Percentiles rank a stretch among this genome's conserved stretches.
Conservation (phyloP, 148 eudicot species). For the Arbutus unedo region DNA sequence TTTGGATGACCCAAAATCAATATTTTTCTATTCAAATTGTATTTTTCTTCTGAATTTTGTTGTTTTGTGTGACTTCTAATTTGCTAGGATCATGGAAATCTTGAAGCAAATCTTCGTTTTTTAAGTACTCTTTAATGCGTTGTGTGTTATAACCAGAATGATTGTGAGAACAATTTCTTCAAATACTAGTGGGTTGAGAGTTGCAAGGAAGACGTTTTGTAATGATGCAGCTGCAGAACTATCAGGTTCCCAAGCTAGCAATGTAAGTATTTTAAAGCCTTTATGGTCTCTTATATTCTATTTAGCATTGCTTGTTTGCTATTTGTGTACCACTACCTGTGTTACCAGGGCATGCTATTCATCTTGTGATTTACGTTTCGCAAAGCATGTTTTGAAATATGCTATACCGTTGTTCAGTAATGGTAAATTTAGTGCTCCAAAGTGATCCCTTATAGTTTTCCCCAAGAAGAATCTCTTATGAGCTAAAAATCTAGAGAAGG, state of each 20-base stretch:
- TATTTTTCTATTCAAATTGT: neutral
- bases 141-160: conserved; percentile 19
- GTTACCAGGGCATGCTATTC: neutral
- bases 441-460: neutral
- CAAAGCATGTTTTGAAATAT: neutral
- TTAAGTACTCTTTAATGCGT: neutral
- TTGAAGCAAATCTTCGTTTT: neutral
- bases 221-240: conserved; percentile 21
- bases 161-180: conserved; percentile 18
- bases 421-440: neutral
- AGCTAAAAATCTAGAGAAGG: neutral
- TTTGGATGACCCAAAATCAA: neutral
- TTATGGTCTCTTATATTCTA: neutral
- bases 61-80: neutral
- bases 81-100: neutral
- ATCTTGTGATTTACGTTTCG: neutral
- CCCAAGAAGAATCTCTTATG: neutral
- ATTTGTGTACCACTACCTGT: neutral
- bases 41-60: neutral
- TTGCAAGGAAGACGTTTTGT: conserved; percentile 23
- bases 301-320: neutral
- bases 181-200: conserved; percentile 6
- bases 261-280: conserved; percentile 14
- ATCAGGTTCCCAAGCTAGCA: conserved; percentile 17
- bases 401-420: neutral